Evolutionary conservation across 768 basidiomycete genomes (phyloP).

Genomic region (Hydnum rufescens): DNA sequence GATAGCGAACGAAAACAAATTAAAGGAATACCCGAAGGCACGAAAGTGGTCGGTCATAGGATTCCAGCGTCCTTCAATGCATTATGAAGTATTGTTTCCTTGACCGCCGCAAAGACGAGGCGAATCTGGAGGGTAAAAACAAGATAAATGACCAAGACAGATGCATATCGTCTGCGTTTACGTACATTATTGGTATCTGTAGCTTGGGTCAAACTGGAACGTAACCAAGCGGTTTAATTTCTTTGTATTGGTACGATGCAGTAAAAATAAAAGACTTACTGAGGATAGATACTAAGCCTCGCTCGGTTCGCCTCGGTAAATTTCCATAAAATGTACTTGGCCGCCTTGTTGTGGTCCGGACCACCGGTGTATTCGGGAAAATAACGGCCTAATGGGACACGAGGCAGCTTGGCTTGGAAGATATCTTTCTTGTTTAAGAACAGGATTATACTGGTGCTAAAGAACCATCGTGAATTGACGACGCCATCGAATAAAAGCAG

Average conservation of each 20-base stretch:
- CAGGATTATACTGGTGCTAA: too few species aligned
- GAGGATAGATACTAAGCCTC: conserved; percentile 73
- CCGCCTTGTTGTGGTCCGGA: conserved; percentile 62
- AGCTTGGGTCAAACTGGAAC: conserved; percentile 55
- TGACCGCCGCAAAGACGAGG: conserved; percentile 71
- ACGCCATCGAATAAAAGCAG: conserved; percentile 57
- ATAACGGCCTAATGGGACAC: too few species aligned
- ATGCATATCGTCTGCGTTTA: background rate
- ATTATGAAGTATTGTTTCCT: conserved; percentile 85
- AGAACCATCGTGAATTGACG: too few species aligned
- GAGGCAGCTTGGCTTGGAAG: too few species aligned
- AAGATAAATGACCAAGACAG: background rate
- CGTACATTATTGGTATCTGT: conserved; percentile 71
- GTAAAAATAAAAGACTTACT: conserved; percentile 29
- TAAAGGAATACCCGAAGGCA: background rate
- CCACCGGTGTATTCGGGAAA: too few species aligned
- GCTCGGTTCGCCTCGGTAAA: conserved; percentile 87
- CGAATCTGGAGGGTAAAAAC: conserved; percentile 12
- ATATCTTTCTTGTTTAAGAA: too few species aligned
- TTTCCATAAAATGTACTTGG: conserved; percentile 85
- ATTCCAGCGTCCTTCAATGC: conserved; percentile 74
- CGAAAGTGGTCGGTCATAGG: conserved; percentile 30
- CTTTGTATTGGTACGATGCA: conserved; percentile 6
- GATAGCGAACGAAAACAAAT: background rate
- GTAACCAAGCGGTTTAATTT: background rate